Percentiles rank a stretch among this genome's conserved stretches.
Conservation (phyloP, 78 protist species). For the Corallochytrium limacisporum region DNA sequence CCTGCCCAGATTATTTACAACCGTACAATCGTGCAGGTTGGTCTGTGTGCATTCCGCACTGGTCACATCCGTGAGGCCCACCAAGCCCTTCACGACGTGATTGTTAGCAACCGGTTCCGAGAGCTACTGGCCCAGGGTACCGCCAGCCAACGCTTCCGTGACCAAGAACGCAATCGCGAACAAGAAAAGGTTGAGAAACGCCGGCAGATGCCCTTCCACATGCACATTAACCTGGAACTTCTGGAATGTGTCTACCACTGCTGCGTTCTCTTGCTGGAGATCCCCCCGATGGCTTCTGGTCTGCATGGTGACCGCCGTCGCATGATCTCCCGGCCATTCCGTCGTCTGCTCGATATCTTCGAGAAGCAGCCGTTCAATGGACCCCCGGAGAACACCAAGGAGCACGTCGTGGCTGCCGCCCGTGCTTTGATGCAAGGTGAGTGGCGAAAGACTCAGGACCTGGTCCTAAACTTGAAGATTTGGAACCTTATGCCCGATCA, state of each 20-base stretch:
- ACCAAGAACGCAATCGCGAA: slow-evolving; percentile 34
- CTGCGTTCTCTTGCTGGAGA: slow-evolving; percentile 76
- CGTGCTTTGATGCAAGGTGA: slow-evolving; percentile 57
- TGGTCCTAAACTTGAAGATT: slow-evolving; percentile 24
- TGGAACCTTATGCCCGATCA: slow-evolving; percentile 49
- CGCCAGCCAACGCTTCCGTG: slow-evolving; percentile 5
- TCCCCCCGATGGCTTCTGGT: slow-evolving; percentile 55
- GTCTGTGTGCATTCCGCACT: slow-evolving; percentile 81
- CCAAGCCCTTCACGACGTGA: slow-evolving; percentile 46
- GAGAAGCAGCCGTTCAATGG: slow-evolving; percentile 54
- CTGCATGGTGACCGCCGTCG: background rate
- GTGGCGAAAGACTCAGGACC: slow-evolving; percentile 45
- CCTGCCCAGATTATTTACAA: slow-evolving; percentile 68
- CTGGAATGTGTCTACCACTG: slow-evolving; percentile 74
- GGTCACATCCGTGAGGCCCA: slow-evolving; percentile 78
- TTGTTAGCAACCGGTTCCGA: slow-evolving; percentile 1
- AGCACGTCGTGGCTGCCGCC: slow-evolving; percentile 56
- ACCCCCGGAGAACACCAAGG: slow-evolving; percentile 82
- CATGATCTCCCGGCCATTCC: slow-evolving; percentile 51
- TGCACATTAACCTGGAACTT: slow-evolving; percentile 86
- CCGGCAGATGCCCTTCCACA: slow-evolving; percentile 80
- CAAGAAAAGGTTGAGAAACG: slow-evolving; percentile 50
- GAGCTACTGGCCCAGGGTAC: slow-evolving; percentile 80
- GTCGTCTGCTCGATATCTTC: slow-evolving; percentile 46
- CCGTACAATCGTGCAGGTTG: slow-evolving; percentile 85